Percentiles rank a stretch among this genome's conserved stretches.
phyloP scores from a whole-genome alignment of 805 yeast species.

The Schwanniomyces sp. region DNA sequence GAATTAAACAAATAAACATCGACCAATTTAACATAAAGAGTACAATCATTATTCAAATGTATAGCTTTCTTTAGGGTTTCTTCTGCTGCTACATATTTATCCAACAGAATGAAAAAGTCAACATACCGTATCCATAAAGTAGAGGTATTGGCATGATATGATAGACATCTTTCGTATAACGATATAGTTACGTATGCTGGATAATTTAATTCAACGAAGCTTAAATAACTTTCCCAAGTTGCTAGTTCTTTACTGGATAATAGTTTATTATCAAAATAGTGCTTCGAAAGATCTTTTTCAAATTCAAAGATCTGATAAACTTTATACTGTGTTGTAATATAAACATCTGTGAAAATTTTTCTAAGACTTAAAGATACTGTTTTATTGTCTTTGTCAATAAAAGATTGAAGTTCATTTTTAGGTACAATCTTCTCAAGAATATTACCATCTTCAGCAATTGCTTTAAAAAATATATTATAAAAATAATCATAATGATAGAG shows the following conservation, averaged over 20 bases:
- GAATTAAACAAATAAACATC: conserved; percentile 44
- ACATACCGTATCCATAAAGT: conserved; percentile 52
- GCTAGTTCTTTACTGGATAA: conserved; percentile 48
- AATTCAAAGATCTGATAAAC: conserved; percentile 48
- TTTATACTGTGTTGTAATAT: conserved; percentile 55
- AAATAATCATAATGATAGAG: conserved; percentile 52
- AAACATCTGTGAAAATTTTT: conserved; percentile 51
- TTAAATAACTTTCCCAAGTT: conserved; percentile 59
- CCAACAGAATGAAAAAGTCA: conserved; percentile 35
- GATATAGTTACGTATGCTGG: conserved; percentile 24
- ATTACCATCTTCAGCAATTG: conserved; percentile 21
- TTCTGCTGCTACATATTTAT: conserved; percentile 35
- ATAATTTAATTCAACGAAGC: conserved; percentile 46
- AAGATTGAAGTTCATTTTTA: conserved; percentile 11
- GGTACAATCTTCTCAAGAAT: conserved; percentile 17
- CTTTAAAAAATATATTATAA: conserved; percentile 35
- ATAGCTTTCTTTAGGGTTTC: conserved; percentile 38
- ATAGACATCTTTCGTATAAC: conserved; percentile 49
- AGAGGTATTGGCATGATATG: conserved; percentile 44
- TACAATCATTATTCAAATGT: conserved; percentile 21
- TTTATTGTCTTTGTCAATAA: conserved; percentile 20
- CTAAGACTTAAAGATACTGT: conserved; percentile 36
- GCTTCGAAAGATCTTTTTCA: conserved; percentile 43
- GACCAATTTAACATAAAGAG: conserved; percentile 38
- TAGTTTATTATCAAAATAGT: conserved; percentile 35